phyloP scores from a whole-genome alignment of 1,284 basidiomycete species.

The Sporisorium exsertum region DNA sequence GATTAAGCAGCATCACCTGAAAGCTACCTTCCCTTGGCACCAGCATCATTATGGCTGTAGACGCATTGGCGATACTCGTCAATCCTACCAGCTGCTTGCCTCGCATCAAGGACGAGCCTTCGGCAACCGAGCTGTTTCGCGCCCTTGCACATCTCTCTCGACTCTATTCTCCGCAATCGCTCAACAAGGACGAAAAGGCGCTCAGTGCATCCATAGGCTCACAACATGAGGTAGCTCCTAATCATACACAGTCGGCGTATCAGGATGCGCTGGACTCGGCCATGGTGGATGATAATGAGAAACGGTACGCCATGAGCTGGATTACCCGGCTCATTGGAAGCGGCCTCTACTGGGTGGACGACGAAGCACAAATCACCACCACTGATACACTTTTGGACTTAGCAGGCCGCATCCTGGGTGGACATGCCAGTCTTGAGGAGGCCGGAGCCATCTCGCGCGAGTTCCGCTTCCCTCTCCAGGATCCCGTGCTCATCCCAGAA shows the following conservation, averaged over 20 bases:
- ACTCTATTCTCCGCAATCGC: slow-evolving; percentile 41
- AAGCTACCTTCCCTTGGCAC: too few species aligned
- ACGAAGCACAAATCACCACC: slow-evolving; percentile 1
- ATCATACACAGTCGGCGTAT: background rate
- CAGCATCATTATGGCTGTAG: slow-evolving; percentile 7
- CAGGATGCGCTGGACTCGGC: slow-evolving; percentile 37
- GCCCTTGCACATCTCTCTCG: slow-evolving; percentile 27
- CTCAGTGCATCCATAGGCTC: background rate
- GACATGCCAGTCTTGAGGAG: slow-evolving; percentile 41
- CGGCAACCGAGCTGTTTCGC: slow-evolving; percentile 3
- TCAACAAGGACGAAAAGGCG: slow-evolving; percentile 8
- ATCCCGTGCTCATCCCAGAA: slow-evolving; percentile 19
- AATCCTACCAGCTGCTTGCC: slow-evolving; percentile 46
- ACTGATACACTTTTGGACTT: slow-evolving; percentile 42
- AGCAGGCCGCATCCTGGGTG: slow-evolving; percentile 45
- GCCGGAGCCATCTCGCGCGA: slow-evolving; percentile 41
- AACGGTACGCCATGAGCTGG: slow-evolving; percentile 47
- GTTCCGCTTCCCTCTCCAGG: slow-evolving; percentile 39
- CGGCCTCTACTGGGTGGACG: slow-evolving; percentile 41
- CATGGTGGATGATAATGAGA: slow-evolving; percentile 40
- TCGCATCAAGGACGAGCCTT: slow-evolving; percentile 29
- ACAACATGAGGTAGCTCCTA: background rate
- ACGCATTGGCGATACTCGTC: background rate
- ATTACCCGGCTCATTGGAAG: slow-evolving; percentile 49
- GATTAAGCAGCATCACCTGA: background rate